Evolutionary conservation across 768 basidiomycete genomes (phyloP).

Genomic region (Lactarius indigo): DNA sequence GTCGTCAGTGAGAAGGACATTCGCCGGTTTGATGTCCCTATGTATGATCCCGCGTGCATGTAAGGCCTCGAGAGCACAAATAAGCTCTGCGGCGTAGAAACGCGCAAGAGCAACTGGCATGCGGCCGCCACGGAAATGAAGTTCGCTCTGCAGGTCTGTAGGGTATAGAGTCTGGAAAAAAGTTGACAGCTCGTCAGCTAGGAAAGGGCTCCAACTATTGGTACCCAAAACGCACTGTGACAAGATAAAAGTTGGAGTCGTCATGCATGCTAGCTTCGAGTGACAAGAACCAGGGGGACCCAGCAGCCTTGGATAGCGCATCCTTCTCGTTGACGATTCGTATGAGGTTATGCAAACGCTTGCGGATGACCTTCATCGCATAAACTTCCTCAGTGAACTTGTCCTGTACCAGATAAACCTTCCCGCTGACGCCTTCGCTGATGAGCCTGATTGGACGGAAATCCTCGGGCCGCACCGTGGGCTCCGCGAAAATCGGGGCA

Average conservation of each 20-base stretch:
- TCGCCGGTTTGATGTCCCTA: conserved; percentile 48
- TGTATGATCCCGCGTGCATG: conserved; percentile 43
- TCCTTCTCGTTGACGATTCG: conserved; percentile 21
- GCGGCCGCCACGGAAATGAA: conserved; percentile 19
- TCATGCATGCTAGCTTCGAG: conserved; percentile 26
- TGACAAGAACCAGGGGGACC: conserved; percentile 18
- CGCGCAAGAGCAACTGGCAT: conserved; percentile 17
- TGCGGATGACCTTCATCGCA: conserved; percentile 23
- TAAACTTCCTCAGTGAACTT: conserved; percentile 8
- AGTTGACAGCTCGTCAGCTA: not conserved
- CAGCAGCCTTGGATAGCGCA: conserved; percentile 13
- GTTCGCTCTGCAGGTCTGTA: conserved; percentile 21
- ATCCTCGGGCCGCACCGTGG: conserved; percentile 5
- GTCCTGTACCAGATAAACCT: conserved; percentile 23
- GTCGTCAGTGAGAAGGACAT: conserved; percentile 24
- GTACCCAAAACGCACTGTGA: conserved; percentile 14
- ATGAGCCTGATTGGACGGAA: conserved; percentile 20
- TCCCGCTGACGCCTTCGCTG: conserved; percentile 23
- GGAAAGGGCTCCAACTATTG: not conserved
- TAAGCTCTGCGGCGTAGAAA: conserved; percentile 22
- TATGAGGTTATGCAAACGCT: conserved; percentile 11
- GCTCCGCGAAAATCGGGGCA: not conserved
- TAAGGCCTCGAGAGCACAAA: conserved; percentile 33
- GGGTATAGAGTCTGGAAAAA: conserved; percentile 12
- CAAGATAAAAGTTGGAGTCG: conserved; percentile 25